A percentile compares a stretch with the other conserved stretches of the same genome.
Evolutionary conservation across 2,329 filamentous ascomycete species (phyloP).

Genomic region (Sporothrix protearum): DNA sequence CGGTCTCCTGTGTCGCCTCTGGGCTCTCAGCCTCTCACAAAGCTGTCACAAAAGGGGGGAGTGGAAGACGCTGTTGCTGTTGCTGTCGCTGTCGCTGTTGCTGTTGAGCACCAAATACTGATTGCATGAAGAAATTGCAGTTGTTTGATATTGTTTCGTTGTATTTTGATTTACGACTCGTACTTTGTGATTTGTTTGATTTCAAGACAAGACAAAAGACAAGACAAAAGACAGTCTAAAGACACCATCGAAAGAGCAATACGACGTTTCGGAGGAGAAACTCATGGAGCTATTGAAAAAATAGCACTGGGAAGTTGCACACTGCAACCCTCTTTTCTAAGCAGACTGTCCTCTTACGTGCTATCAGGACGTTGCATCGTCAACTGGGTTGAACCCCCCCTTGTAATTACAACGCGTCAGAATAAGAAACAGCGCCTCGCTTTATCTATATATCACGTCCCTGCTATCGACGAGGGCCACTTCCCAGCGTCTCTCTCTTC

Average conservation of each 20-base stretch:
- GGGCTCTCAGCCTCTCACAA: background rate
- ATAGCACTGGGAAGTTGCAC: background rate
- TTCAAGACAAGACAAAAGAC: background rate
- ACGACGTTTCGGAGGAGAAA: background rate
- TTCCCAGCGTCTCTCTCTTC: background rate
- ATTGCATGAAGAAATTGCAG: background rate
- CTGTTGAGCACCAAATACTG: background rate
- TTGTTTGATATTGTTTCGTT: background rate
- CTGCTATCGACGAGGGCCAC: background rate
- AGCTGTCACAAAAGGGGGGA: background rate
- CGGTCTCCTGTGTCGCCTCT: background rate
- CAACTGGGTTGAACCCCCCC: background rate
- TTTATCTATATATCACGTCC: background rate
- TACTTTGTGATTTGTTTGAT: background rate
- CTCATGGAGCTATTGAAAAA: background rate
- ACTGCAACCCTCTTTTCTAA: background rate
- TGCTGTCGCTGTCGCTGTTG: too few species aligned
- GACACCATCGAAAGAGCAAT: background rate
- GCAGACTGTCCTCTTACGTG: background rate
- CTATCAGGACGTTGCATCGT: slow-evolving; percentile 4
- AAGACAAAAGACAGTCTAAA: too few species aligned
- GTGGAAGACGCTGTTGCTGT: too few species aligned
- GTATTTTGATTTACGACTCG: background rate
- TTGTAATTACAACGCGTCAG: background rate
- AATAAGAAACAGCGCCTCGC: background rate